Percentiles rank a stretch among this genome's conserved stretches.
Evolutionary conservation across 306 rosid species (phyloP).

Genomic region (Acmispon strigosus): DNA sequence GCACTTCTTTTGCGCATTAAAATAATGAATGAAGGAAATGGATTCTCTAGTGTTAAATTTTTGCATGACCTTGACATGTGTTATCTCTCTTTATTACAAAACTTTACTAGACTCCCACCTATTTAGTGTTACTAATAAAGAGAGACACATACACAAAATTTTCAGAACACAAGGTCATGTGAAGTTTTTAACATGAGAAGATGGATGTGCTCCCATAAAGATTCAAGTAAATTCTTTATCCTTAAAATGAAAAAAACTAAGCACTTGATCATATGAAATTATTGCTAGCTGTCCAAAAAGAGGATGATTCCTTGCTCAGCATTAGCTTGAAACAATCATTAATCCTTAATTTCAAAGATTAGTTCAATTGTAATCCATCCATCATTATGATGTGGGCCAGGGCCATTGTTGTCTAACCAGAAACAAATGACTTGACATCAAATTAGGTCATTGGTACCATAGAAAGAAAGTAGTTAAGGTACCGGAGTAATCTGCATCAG

Average conservation of each 20-base stretch:
- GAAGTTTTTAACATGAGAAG: background rate
- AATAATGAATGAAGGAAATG: background rate
- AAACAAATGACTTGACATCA: background rate
- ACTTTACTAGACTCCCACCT: background rate
- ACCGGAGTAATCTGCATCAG: background rate
- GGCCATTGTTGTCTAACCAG: background rate
- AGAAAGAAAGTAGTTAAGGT: background rate
- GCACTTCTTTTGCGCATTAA: background rate
- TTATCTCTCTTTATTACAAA: background rate
- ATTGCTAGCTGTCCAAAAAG: background rate
- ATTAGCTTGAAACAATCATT: background rate
- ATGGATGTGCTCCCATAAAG: background rate
- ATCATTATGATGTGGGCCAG: background rate
- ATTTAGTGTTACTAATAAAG: background rate
- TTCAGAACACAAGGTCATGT: background rate
- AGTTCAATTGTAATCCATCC: too few species aligned
- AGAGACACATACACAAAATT: background rate
- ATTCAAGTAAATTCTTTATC: background rate
- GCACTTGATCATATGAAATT: background rate
- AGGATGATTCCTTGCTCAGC: background rate
- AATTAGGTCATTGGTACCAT: background rate
- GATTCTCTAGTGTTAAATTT: background rate
- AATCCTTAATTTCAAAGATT: background rate
- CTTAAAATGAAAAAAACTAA: background rate
- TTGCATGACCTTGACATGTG: background rate